Conservation (phyloP, 2,329 filamentous ascomycete genomes). For the Exophiala calicioides region DNA sequence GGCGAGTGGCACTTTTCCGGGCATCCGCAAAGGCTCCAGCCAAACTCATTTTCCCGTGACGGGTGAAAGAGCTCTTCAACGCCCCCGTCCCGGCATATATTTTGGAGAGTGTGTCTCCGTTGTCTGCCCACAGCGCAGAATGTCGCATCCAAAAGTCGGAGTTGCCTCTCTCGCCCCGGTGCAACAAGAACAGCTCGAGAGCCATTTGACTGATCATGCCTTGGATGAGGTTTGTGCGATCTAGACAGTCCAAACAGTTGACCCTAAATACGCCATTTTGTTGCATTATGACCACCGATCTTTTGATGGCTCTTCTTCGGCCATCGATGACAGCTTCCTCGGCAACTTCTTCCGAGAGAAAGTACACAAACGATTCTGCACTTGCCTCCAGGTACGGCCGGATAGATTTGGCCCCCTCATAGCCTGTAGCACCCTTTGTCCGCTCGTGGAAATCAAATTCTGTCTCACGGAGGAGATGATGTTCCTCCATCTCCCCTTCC, state of each 20-base stretch:
- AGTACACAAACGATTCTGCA: constrained; percentile 89
- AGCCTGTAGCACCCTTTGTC: constrained; percentile 80
- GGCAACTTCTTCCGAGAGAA: constrained; percentile 72
- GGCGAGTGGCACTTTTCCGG: constrained; percentile 86
- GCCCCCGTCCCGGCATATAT: constrained; percentile 97
- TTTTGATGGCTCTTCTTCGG: constrained; percentile 42
- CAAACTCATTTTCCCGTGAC: constrained; percentile 92
- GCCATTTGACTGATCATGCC: constrained; percentile 95
- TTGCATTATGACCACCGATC: constrained; percentile 71
- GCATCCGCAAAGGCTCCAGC: constrained; percentile 93
- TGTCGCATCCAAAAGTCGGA: constrained; percentile 91
- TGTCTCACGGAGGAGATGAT: constrained; percentile 74
- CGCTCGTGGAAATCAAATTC: constrained; percentile 98
- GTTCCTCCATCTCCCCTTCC: constrained; percentile 57
- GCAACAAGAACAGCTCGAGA: constrained; percentile 76
- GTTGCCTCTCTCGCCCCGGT: constrained; percentile 65
- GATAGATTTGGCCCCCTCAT: constrained; percentile 87
- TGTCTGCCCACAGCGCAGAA: constrained; percentile 94
- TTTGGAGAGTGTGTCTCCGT: constrained; percentile 87
- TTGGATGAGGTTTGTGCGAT: constrained; percentile 94
- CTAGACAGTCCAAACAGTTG: constrained; percentile 93
- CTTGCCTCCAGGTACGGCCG: constrained; percentile 74
- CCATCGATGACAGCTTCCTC: constrained; percentile 45
- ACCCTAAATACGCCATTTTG: constrained; percentile 95
- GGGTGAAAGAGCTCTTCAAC: constrained; percentile 90